Evolutionary conservation across 495 filamentous ascomycete genomes (phyloP).

Genomic region (Aspergillus saccharolyticus): DNA sequence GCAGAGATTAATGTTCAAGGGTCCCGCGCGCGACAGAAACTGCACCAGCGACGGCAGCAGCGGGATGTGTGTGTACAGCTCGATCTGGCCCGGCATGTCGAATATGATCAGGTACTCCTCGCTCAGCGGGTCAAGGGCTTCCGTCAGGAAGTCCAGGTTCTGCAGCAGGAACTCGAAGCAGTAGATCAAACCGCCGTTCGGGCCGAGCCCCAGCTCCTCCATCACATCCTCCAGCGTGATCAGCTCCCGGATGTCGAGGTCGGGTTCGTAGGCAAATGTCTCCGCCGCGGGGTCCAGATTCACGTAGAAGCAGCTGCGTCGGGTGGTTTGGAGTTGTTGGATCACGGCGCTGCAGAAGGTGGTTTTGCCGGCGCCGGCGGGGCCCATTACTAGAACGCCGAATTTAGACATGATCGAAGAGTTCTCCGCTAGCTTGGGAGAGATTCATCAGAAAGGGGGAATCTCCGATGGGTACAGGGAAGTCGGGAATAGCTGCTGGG

Average conservation of each 20-base stretch:
- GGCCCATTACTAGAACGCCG: constrained; percentile 91
- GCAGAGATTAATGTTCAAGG: constrained; percentile 82
- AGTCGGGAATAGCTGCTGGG: background rate
- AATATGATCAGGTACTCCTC: constrained; percentile 96
- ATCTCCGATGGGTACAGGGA: background rate
- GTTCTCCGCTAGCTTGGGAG: too few relatives aligned
- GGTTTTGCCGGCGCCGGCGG: constrained; percentile 84
- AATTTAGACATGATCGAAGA: constrained; percentile 85
- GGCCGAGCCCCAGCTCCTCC: constrained; percentile 90
- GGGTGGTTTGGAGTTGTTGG: constrained; percentile 81
- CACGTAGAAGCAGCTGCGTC: constrained; percentile 90
- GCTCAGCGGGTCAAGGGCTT: constrained; percentile 76
- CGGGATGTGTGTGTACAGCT: constrained; percentile 96
- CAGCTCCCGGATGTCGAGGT: constrained; percentile 94
- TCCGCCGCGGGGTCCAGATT: constrained; percentile 98
- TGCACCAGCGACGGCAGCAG: constrained; percentile 81
- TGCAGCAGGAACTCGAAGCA: constrained; percentile 94
- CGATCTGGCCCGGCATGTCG: constrained; percentile 98
- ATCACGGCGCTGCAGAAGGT: constrained; percentile 94
- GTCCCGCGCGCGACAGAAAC: constrained; percentile 73
- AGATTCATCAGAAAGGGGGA: too few relatives aligned
- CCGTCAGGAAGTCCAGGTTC: constrained; percentile 91
- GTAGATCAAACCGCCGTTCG: constrained; percentile 94
- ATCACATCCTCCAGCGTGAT: constrained; percentile 97
- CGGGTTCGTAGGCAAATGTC: constrained; percentile 82